Evolutionary conservation across 2,329 filamentous ascomycete genomes (phyloP).

Genomic region (Emericellopsis atlantica): DNA sequence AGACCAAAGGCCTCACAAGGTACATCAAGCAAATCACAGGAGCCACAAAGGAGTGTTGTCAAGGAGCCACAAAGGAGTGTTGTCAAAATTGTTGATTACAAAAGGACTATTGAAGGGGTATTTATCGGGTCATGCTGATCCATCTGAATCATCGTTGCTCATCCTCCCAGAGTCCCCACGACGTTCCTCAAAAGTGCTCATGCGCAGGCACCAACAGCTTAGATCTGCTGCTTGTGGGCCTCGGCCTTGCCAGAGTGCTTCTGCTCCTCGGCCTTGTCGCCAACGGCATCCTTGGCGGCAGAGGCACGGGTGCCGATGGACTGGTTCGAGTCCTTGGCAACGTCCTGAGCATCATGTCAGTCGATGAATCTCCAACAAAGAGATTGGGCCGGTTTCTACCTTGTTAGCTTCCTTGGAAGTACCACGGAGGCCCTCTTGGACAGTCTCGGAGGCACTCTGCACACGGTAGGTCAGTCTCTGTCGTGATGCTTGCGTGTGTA

Average conservation of each 20-base stretch:
- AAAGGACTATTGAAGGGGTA: slow-evolving; percentile 2
- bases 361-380: too few relatives aligned
- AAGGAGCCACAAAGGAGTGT: too few relatives aligned
- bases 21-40: too few relatives aligned
- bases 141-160: background rate
- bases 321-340: slow-evolving; percentile 49
- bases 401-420: slow-evolving; percentile 60
- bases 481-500: too few relatives aligned
- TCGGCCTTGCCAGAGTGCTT: slow-evolving; percentile 25
- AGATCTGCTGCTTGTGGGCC: slow-evolving; percentile 26
- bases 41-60: too few relatives aligned
- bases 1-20: too few relatives aligned
- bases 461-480: too few relatives aligned
- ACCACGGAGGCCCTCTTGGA: slow-evolving; percentile 42
- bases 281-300: slow-evolving; percentile 34
- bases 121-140: background rate
- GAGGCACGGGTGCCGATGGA: slow-evolving; percentile 34
- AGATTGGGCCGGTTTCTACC: slow-evolving; percentile 9
- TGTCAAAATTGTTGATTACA: background rate
- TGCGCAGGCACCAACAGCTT: slow-evolving; percentile 8
- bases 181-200: background rate
- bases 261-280: slow-evolving; percentile 31
- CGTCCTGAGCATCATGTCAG: slow-evolving; percentile 13
- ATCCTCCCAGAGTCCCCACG: background rate
- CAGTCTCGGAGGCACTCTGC: slow-evolving; percentile 44